Evolutionary conservation across 257 asterid genomes (phyloP).

Genomic region (Nicotiana attenuata): DNA sequence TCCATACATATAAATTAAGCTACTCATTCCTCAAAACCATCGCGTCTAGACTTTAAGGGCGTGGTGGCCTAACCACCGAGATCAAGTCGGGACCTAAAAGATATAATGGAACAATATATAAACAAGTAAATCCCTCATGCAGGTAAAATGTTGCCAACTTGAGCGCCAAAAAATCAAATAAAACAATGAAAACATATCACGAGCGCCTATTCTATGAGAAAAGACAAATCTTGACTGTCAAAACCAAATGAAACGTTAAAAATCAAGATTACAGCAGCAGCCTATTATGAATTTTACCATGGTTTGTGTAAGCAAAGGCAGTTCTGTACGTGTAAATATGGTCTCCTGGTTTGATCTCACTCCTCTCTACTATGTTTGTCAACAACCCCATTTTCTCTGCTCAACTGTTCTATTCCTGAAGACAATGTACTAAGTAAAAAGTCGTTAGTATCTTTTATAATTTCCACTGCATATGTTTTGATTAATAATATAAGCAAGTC

Average conservation of each 20-base stretch:
- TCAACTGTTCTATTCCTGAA: neutral
- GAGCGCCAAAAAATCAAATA: neutral
- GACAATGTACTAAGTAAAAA: slow-evolving; percentile 4
- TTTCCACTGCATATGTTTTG: too few species aligned
- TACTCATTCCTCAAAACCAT: neutral
- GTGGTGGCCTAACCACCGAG: too few species aligned
- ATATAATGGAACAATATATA: too few species aligned
- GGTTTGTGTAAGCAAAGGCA: slow-evolving; percentile 71
- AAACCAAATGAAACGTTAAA: neutral
- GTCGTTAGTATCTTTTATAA: neutral
- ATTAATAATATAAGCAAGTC: too few species aligned
- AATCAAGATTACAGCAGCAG: neutral
- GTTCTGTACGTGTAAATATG: slow-evolving; percentile 90
- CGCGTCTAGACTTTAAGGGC: too few species aligned
- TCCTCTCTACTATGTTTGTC: slow-evolving; percentile 62
- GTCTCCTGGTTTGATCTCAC: slow-evolving; percentile 72
- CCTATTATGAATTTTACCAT: slow-evolving; percentile 36
- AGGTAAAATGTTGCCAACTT: neutral
- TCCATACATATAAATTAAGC: neutral
- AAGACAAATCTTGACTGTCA: neutral
- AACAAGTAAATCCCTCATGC: neutral
- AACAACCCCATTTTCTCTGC: slow-evolving; percentile 56
- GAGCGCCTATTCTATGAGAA: too few species aligned
- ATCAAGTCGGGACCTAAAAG: too few species aligned
- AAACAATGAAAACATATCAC: neutral